Percentiles rank a stretch among this genome's conserved stretches.
Evolutionary conservation across 1,284 basidiomycete genomes (phyloP).

Genomic region (Puccinia coronata): DNA sequence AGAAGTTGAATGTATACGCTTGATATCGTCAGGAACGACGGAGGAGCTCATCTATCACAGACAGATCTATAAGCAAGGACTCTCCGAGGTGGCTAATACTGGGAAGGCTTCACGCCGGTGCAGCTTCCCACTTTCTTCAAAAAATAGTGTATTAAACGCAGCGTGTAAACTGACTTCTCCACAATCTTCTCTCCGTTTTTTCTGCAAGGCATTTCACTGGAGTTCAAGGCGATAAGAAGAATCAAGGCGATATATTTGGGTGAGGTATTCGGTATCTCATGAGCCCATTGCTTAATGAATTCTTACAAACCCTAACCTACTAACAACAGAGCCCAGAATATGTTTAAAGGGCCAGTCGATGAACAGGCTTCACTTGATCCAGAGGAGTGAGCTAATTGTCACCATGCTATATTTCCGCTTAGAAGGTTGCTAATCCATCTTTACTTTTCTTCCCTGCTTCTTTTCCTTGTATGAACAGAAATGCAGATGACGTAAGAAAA

Average conservation of each 20-base stretch:
- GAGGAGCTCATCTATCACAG: conserved; percentile 46
- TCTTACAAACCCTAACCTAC: not conserved
- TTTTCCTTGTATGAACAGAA: not conserved
- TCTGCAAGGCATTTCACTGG: conserved; percentile 38
- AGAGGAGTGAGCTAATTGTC: conserved; percentile 8
- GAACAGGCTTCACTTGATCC: not conserved
- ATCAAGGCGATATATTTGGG: conserved; percentile 48
- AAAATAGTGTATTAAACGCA: not conserved
- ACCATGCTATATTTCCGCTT: not conserved
- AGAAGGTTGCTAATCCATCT: not conserved
- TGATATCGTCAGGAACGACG: conserved; percentile 35
- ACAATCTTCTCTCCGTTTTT: not conserved
- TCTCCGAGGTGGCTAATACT: conserved; percentile 44
- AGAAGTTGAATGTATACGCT: conserved; percentile 43
- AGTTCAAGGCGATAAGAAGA: conserved; percentile 42
- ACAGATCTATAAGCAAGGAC: conserved; percentile 45
- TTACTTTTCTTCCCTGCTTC: not conserved
- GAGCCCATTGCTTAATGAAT: not conserved
- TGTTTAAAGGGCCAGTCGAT: conserved; percentile 2
- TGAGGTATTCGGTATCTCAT: not conserved
- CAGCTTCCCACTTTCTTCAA: not conserved
- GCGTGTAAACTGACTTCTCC: not conserved
- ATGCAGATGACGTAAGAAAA: conserved; percentile 1
- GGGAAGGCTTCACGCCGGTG: conserved; percentile 17
- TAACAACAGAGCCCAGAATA: conserved; percentile 25